Evolutionary conservation across 495 filamentous ascomycete species (phyloP).

Genomic region (Aspergillus funiculosus): DNA sequence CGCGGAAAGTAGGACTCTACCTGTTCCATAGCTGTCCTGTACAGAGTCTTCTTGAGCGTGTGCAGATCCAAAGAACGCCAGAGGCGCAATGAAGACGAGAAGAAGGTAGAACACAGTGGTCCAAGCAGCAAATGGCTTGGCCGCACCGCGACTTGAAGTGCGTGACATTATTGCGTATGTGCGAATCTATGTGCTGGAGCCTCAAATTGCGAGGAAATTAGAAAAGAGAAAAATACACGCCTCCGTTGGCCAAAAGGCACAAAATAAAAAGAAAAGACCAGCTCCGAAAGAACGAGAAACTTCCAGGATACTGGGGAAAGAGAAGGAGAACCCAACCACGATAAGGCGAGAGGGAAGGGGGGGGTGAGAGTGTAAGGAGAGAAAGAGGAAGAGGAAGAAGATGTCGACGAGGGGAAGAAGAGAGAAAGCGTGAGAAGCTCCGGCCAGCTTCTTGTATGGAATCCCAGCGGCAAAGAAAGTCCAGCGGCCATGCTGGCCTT

Average conservation of each 20-base stretch:
- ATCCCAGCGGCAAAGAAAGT: conserved; percentile 20
- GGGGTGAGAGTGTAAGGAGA: background rate
- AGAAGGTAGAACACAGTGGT: conserved; percentile 79
- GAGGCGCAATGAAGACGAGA: conserved; percentile 67
- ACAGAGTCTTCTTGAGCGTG: conserved; percentile 67
- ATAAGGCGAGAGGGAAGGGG: conserved; percentile 9
- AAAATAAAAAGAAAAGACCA: background rate
- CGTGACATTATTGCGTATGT: conserved; percentile 44
- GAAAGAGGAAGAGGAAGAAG: conserved; percentile 11
- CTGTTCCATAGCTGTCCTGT: conserved; percentile 74
- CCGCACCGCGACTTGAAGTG: conserved; percentile 37
- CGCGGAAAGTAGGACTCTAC: no score
- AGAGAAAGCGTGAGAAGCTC: conserved; percentile 15
- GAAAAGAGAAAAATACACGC: background rate
- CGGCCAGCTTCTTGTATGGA: conserved; percentile 24
- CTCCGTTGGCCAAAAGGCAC: background rate
- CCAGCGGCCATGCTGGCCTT: conserved; percentile 47
- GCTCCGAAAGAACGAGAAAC: conserved; percentile 5
- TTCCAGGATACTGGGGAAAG: conserved; percentile 11
- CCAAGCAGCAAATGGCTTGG: conserved; percentile 53
- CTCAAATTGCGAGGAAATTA: conserved; percentile 3
- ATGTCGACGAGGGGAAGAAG: conserved; percentile 9
- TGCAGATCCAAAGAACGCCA: conserved; percentile 70
- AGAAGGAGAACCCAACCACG: conserved; percentile 14
- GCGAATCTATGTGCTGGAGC: conserved; percentile 11